These are phyloP conservation scores for Eremothecium coryli DNA, from an alignment of 1,139 yeast genomes.

Conservation along the genomic window DNA sequence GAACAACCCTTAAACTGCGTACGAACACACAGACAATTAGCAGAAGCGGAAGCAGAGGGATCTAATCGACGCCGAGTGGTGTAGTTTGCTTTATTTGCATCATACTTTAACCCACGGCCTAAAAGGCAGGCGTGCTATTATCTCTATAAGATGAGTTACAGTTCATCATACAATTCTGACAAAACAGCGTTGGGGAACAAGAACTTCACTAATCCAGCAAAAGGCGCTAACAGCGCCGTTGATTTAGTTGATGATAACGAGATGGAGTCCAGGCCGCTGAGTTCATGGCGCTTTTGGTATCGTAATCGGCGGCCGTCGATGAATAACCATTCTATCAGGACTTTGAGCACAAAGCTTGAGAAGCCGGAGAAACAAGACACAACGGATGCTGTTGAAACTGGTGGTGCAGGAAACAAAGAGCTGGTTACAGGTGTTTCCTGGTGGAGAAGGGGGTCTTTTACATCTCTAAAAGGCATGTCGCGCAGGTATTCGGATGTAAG, in stretches of 20 bases:
- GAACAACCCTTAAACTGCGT: too few relatives aligned
- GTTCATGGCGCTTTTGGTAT: conserved; percentile 8
- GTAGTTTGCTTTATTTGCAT: too few relatives aligned
- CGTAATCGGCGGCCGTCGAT: conserved; percentile 5
- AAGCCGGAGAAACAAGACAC: conserved; percentile 1
- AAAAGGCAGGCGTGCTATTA: too few relatives aligned
- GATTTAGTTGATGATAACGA: conserved; percentile 1
- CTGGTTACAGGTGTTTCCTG: conserved; percentile 6
- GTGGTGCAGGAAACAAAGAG: background rate
- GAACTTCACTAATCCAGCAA: background rate
- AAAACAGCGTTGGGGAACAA: conserved; percentile 2
- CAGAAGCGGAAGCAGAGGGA: too few relatives aligned
- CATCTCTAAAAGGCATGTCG: conserved; percentile 15
- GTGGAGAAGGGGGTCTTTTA: conserved; percentile 22
- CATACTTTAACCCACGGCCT: too few relatives aligned
- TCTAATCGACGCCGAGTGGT: too few relatives aligned
- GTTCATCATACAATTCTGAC: conserved; percentile 5
- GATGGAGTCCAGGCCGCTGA: conserved; percentile 4
- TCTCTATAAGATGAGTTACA: conserved; percentile 1
- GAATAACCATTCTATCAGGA: background rate
- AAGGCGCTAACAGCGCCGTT: background rate
- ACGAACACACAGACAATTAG: too few relatives aligned
- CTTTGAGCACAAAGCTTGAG: conserved; percentile 1
- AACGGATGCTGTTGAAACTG: background rate
- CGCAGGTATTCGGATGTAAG: conserved; percentile 2